These are phyloP conservation scores for Sphagnum tenellum DNA, from an alignment of 225 moss, liverwort and hornwort genomes.

Conservation along the genomic window DNA sequence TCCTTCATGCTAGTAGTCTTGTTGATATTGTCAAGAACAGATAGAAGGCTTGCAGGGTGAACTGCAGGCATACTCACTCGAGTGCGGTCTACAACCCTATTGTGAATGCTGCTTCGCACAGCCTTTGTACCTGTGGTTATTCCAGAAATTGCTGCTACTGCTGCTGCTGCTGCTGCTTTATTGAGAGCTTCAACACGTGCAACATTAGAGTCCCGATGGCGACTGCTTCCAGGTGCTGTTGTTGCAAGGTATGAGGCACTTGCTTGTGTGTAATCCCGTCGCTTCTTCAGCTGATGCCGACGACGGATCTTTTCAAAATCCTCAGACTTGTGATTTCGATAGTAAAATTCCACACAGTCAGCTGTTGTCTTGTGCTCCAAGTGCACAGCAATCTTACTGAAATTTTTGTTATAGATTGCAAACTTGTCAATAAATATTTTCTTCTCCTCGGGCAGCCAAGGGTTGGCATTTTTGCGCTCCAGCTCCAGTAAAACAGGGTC, in stretches of 20 bases:
- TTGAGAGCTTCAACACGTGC: constrained; percentile 65
- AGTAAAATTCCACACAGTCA: constrained; percentile 94
- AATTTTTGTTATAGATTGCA: constrained; percentile 63
- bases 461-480: constrained; percentile 75
- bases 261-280: constrained; percentile 72
- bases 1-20: constrained; percentile 49
- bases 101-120: constrained; percentile 59
- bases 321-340: constrained; percentile 92
- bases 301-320: constrained; percentile 89
- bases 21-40: constrained; percentile 8
- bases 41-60: constrained; percentile 47
- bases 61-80: constrained; percentile 33
- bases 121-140: constrained; percentile 52
- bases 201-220: constrained; percentile 61
- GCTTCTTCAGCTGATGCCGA: constrained; percentile 89
- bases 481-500: constrained; percentile 60
- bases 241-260: constrained; percentile 88
- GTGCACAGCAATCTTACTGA: constrained; percentile 72
- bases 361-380: constrained; percentile 87
- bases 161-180: constrained; percentile 29
- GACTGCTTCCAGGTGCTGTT: constrained; percentile 58
- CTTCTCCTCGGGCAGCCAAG: constrained; percentile 80
- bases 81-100: constrained; percentile 58
- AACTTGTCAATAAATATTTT: constrained; percentile 81
- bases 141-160: constrained; percentile 24